These are phyloP conservation scores for Colletotrichum noveboracense DNA, from an alignment of 2,329 filamentous ascomycete species.

Conservation along the genomic window DNA sequence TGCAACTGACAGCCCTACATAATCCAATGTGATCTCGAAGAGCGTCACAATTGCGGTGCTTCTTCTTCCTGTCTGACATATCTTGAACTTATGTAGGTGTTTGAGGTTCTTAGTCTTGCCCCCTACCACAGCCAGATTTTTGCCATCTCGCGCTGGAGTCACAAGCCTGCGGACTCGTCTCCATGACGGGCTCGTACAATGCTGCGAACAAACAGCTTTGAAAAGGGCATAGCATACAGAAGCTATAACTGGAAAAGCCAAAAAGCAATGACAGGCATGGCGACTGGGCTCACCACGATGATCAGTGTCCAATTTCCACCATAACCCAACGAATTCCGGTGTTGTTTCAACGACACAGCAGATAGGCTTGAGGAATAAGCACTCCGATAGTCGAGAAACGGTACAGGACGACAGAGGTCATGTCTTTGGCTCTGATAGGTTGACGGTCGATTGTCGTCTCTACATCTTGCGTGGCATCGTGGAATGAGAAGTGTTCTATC, in stretches of 20 bases:
- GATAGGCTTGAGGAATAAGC: background rate
- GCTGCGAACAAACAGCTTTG: background rate
- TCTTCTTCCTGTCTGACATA: background rate
- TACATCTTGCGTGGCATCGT: background rate
- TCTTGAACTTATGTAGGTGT: no score
- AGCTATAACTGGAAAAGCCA: background rate
- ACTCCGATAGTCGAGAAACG: background rate
- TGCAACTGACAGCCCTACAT: rapidly evolving
- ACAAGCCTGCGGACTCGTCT: background rate
- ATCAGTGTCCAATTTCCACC: rapidly evolving
- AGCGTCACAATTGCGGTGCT: background rate
- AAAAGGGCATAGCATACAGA: background rate
- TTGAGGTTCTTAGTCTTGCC: background rate
- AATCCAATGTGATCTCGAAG: background rate
- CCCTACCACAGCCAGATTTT: no score
- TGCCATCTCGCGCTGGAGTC: background rate
- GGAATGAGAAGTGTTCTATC: background rate
- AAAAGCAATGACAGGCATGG: no score
- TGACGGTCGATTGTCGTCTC: background rate
- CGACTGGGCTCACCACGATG: background rate
- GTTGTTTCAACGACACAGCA: background rate
- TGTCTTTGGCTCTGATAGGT: background rate
- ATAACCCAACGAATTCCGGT: background rate
- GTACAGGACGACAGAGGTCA: background rate
- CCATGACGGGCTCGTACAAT: background rate